Conservation (phyloP, 2,329 filamentous ascomycete species). For the Mycosphaerella arachidis region DNA sequence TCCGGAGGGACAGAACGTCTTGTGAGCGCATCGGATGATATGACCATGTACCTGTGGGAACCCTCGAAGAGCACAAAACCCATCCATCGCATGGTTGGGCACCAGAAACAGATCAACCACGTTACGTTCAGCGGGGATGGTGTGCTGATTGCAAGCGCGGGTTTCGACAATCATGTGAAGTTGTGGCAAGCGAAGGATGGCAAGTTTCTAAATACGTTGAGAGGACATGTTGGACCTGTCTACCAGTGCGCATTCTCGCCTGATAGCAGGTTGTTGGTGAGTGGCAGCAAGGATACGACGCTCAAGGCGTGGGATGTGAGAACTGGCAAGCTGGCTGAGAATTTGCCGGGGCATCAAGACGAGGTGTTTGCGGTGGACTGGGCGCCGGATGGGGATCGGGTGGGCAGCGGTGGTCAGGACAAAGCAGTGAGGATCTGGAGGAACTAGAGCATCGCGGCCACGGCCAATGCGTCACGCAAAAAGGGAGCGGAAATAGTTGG, state of each 20-base stretch:
- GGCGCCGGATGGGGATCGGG: conserved; percentile 83
- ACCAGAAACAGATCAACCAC: conserved; percentile 95
- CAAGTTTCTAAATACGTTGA: conserved; percentile 77
- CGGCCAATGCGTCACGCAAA: too few species aligned
- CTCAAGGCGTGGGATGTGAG: conserved; percentile 92
- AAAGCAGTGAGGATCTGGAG: conserved; percentile 67
- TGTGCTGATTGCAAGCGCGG: conserved; percentile 76
- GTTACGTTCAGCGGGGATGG: conserved; percentile 92
- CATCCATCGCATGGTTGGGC: conserved; percentile 80
- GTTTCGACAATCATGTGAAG: conserved; percentile 94
- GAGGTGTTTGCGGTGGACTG: conserved; percentile 94
- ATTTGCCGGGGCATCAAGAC: conserved; percentile 85
- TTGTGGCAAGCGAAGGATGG: conserved; percentile 76
- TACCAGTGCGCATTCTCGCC: conserved; percentile 92
- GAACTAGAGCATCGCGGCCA: conserved; percentile 46
- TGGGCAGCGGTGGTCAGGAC: conserved; percentile 89
- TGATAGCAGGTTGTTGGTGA: conserved; percentile 84
- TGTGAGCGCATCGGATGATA: conserved; percentile 89
- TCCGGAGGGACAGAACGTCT: conserved; percentile 67
- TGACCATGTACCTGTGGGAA: conserved; percentile 95
- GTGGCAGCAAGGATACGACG: conserved; percentile 85
- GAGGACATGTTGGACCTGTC: conserved; percentile 85
- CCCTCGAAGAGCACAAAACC: conserved; percentile 75
- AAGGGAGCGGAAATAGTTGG: too few species aligned
- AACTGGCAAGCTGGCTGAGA: conserved; percentile 73